Percentiles rank a stretch among this genome's conserved stretches.
Conservation (phyloP, 2,329 filamentous ascomycete species). For the Paracoccidioides brasiliensis region DNA sequence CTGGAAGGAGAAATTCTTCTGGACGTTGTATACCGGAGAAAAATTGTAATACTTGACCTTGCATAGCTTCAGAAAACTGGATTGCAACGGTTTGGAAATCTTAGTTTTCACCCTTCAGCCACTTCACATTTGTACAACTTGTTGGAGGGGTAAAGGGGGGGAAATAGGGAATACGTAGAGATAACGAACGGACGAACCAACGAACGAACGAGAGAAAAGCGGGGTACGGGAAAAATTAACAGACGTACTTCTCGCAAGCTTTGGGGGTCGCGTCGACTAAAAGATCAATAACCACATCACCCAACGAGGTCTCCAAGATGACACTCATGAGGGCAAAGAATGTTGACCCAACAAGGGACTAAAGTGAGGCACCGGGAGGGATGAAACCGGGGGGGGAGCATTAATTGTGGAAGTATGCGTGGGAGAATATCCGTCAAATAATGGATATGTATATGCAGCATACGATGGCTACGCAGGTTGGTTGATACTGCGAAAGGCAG, state of each 20-base stretch:
- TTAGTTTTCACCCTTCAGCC: conserved; percentile 46
- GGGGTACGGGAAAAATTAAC: background rate
- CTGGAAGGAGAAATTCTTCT: conserved; percentile 93
- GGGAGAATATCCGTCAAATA: background rate
- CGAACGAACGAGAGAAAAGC: background rate
- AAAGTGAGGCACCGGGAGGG: background rate
- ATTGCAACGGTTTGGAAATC: conserved; percentile 26
- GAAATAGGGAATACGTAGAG: conserved; percentile 3
- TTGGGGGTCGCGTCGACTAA: conserved; percentile 79
- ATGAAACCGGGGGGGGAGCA: background rate
- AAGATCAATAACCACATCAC: conserved; percentile 90
- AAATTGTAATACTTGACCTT: conserved; percentile 99
- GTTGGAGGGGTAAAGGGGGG: background rate
- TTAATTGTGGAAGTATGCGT: background rate
- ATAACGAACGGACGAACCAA: background rate
- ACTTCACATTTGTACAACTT: conserved; percentile 23
- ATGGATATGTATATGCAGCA: background rate
- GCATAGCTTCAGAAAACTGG: conserved; percentile 92
- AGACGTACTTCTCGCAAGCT: conserved; percentile 85
- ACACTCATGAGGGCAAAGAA: conserved; percentile 57
- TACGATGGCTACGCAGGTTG: background rate
- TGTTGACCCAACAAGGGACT: background rate
- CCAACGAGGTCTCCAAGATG: conserved; percentile 79
- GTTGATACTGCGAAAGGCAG: background rate
- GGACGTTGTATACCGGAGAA: conserved; percentile 77